Percentiles rank a stretch among this genome's conserved stretches.
phyloP scores from a whole-genome alignment of 306 rosid species.

The Biancaea sappan region DNA sequence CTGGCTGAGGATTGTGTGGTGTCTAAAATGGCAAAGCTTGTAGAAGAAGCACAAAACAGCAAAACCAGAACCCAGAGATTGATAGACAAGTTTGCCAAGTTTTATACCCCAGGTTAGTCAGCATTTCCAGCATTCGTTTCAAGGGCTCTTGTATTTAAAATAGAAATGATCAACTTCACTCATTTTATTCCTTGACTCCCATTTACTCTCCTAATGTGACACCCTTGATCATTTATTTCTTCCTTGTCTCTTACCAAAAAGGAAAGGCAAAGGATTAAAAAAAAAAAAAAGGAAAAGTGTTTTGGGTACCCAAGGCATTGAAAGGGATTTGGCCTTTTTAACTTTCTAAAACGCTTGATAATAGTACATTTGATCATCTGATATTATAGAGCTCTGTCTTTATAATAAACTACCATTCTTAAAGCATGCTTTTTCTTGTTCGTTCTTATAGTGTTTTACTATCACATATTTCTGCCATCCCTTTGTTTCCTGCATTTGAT shows the following conservation, averaged over 20 bases:
- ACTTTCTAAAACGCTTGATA: background rate
- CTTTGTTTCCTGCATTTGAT: background rate
- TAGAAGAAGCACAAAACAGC: constrained; percentile 93
- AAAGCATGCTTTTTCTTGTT: background rate
- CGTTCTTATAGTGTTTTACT: background rate
- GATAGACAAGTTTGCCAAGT: constrained; percentile 81
- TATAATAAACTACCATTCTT: background rate
- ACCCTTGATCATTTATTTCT: background rate
- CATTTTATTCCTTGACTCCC: background rate
- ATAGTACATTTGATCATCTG: background rate
- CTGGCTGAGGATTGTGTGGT: constrained; percentile 89
- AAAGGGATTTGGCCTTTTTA: background rate
- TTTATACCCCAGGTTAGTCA: constrained; percentile 84
- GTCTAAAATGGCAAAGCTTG: constrained; percentile 93
- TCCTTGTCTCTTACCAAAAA: background rate
- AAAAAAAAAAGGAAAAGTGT: background rate
- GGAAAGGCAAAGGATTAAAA: background rate
- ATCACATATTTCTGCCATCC: background rate
- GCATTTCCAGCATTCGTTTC: background rate
- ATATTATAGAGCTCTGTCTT: background rate
- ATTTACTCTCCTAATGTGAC: background rate
- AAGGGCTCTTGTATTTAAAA: constrained; percentile 4
- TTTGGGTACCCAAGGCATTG: background rate
- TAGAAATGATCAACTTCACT: background rate
- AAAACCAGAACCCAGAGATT: constrained; percentile 75